Evolutionary conservation across 2,329 filamentous ascomycete genomes (phyloP), one percentile per base, ranked within the genome.

Genomic region (Colletotrichum siamense): DNA sequence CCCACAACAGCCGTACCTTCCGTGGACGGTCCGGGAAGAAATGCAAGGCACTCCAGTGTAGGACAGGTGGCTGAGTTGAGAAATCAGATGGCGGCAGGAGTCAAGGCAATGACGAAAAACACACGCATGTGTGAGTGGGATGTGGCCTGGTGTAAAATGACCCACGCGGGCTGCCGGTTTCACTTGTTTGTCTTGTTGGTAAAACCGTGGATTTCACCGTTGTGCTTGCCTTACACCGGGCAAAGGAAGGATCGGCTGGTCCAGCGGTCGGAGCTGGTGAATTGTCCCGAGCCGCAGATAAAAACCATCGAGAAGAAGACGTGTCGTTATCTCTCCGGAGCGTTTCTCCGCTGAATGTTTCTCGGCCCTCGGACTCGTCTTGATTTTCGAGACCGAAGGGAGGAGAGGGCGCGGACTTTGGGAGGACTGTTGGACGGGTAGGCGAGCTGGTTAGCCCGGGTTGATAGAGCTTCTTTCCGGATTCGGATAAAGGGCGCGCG

Each of bases 401-500:
- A 65, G 70, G 32, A 69, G 59, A 16, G 15, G 12, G 30, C 59
- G n/a, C 59, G n/a, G 71, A 59, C 44, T 59, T 32, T 49, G n/a
- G 18, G 44, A 18, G 8, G 36, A 18, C 15, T 5, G 36, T 18
- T 18, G 18, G 44, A 49, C n/a, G 44, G 44, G 44, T 22, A 22
- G 44, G 55, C 28, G 28, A n/a, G 59, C 22, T 36, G 18, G 28
- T 62, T 32, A n/a, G 32, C 62, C 34, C 34, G 44, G 44, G 62
- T n/a, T 12, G 13, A 12, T n/a, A 59, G 70, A 76, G 73, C 73
- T 76, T 69, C 64, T 76, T 76, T 73, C 73, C 73, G 4, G 49
- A 65, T 76, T 69, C 15, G 73, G 73, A 62, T 44, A 16, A 6
- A 39, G 24, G n/a, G 73, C 22, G 66, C 49, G 55, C 55, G 55